Percentiles rank a stretch among this genome's conserved stretches.
phyloP scores from a whole-genome alignment of 2,329 filamentous ascomycete genomes.

The Graphiopsis chlorocephala region DNA sequence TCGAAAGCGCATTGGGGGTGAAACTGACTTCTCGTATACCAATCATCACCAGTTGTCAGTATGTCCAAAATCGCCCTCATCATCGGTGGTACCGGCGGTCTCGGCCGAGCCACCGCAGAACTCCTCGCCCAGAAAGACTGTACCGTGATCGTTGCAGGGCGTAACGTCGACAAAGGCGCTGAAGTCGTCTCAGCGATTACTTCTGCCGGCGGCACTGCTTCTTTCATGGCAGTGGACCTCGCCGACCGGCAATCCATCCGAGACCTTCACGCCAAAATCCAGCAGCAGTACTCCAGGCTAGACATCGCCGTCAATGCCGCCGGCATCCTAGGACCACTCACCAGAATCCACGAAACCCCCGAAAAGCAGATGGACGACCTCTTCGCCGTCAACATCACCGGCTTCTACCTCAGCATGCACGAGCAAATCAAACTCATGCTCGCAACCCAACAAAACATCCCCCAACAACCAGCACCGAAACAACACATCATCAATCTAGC shows the following conservation, averaged over 20 bases:
- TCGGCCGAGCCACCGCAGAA: conserved; percentile 4
- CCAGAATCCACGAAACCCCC: conserved; percentile 35
- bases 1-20: neutral
- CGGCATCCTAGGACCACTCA: conserved; percentile 40
- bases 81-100: conserved; percentile 12
- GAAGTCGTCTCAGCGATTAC: conserved; percentile 4
- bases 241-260: conserved; percentile 35
- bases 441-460: conserved; percentile 37
- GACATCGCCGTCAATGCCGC: conserved; percentile 45
- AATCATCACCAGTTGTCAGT: neutral
- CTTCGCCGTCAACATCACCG: conserved; percentile 36
- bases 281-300: conserved; percentile 36
- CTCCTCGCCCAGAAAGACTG: conserved; percentile 7
- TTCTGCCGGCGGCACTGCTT: neutral
- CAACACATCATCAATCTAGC: conserved; percentile 40
- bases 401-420: conserved; percentile 26
- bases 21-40: neutral
- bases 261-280: conserved; percentile 28
- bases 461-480: conserved; percentile 34
- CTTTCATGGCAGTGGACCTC: conserved; percentile 10
- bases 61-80: conserved; percentile 8
- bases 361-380: conserved; percentile 46
- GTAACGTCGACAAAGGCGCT: conserved; percentile 1
- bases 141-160: neutral
- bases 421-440: conserved; percentile 45